A percentile compares a stretch with the other conserved stretches of the same genome.
These are phyloP conservation scores for Globisporangium splendens DNA, from an alignment of 352 stramenopile species.

Conservation along the genomic window DNA sequence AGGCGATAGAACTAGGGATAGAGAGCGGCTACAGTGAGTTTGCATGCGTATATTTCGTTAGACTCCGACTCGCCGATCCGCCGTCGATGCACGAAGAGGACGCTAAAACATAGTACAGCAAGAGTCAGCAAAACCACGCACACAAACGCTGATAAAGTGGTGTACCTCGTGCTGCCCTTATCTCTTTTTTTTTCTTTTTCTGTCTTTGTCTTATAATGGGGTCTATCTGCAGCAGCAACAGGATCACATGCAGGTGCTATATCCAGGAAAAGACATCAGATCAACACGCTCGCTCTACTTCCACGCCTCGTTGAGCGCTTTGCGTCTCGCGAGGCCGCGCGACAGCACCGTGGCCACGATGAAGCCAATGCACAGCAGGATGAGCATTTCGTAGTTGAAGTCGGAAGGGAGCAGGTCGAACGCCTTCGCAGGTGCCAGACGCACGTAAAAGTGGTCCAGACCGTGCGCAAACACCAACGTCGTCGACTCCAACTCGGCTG, in stretches of 20 bases:
- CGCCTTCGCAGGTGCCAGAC: slow-evolving; percentile 90
- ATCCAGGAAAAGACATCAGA: neutral
- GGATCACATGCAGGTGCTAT: slow-evolving; percentile 3
- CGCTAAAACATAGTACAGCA: neutral
- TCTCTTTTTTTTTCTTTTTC: neutral
- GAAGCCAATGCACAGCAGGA: slow-evolving; percentile 88
- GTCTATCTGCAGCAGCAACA: neutral
- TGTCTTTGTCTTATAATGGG: neutral
- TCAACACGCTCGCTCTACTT: slow-evolving; percentile 38
- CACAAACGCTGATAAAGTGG: neutral
- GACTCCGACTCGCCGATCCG: slow-evolving; percentile 17
- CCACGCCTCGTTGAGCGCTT: slow-evolving; percentile 79
- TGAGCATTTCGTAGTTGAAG: slow-evolving; percentile 94
- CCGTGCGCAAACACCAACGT: slow-evolving; percentile 92
- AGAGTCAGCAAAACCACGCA: slow-evolving; percentile 8
- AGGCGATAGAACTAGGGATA: slow-evolving; percentile 68
- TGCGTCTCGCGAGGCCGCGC: slow-evolving; percentile 61
- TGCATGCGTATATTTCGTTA: slow-evolving; percentile 61
- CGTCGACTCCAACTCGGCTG: slow-evolving; percentile 93
- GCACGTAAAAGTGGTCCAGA: slow-evolving; percentile 93
- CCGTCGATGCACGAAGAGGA: slow-evolving; percentile 17
- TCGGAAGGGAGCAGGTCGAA: slow-evolving; percentile 96
- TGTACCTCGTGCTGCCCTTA: neutral
- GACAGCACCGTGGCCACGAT: slow-evolving; percentile 70
- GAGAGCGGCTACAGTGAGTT: slow-evolving; percentile 67